Conservation (phyloP, 495 filamentous ascomycete species). For the Alectoria sarmentosa region DNA sequence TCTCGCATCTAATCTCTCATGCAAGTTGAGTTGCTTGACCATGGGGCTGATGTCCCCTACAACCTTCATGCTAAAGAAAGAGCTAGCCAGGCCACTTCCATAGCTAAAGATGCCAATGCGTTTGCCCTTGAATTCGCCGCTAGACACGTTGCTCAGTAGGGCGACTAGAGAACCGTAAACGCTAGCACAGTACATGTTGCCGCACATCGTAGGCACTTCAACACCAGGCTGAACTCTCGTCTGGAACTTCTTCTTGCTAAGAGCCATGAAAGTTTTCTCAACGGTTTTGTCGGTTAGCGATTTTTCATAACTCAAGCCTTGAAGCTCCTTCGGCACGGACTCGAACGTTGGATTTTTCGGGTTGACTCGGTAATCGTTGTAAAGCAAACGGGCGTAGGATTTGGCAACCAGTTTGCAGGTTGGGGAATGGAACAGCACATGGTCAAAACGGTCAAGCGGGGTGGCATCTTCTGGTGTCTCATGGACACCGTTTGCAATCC, state of each 20-base stretch:
- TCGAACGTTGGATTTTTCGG: constrained; percentile 72
- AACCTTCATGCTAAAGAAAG: constrained; percentile 82
- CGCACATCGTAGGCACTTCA: constrained; percentile 86
- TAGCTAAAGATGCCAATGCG: constrained; percentile 90
- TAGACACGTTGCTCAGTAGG: constrained; percentile 64
- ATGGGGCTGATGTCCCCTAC: constrained; percentile 70
- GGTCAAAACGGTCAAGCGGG: constrained; percentile 86
- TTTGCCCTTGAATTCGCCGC: constrained; percentile 70
- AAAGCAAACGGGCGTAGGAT: constrained; percentile 88
- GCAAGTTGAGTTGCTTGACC: constrained; percentile 70
- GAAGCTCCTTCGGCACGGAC: constrained; percentile 79
- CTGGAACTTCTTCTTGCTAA: constrained; percentile 93
- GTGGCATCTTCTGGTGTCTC: constrained; percentile 44
- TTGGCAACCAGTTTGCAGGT: constrained; percentile 98
- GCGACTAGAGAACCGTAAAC: constrained; percentile 82
- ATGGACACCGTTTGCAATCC: constrained; percentile 48
- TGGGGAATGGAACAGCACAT: constrained; percentile 91
- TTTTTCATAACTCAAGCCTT: constrained; percentile 73
- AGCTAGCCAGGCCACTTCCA: constrained; percentile 84
- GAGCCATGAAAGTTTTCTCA: constrained; percentile 93
- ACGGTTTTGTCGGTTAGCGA: constrained; percentile 88
- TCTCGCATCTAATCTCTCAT: constrained; percentile 63
- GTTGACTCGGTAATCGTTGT: constrained; percentile 88
- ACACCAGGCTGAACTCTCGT: constrained; percentile 80
- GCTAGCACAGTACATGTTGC: constrained; percentile 98